phyloP scores from a whole-genome alignment of 108 stramenopile genomes.

The Phaeodactylum tricornutum region DNA sequence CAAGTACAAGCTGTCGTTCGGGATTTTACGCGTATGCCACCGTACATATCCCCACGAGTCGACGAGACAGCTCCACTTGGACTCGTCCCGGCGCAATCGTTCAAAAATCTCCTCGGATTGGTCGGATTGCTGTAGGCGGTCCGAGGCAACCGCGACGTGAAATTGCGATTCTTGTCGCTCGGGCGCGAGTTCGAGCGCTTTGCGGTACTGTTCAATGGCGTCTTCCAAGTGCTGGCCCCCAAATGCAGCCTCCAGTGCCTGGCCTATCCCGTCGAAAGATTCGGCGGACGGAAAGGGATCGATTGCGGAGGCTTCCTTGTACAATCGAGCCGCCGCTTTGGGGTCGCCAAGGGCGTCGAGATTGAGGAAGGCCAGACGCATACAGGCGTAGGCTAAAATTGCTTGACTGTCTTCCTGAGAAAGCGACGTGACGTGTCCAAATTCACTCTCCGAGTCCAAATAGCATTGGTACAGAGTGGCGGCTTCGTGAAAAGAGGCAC shows the following conservation, averaged over 20 bases:
- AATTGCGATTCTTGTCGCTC: slow-evolving; percentile 16
- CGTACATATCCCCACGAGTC: slow-evolving; percentile 86
- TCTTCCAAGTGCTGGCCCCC: slow-evolving; percentile 40
- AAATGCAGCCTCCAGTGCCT: slow-evolving; percentile 44
- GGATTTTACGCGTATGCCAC: slow-evolving; percentile 72
- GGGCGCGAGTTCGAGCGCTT: slow-evolving; percentile 23
- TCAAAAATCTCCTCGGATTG: slow-evolving; percentile 68
- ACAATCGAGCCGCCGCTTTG: slow-evolving; percentile 59
- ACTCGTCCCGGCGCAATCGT: slow-evolving; percentile 46
- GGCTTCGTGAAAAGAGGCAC: slow-evolving; percentile 69
- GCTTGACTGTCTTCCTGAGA: slow-evolving; percentile 19
- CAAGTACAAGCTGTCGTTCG: slow-evolving; percentile 35
- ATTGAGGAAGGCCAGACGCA: slow-evolving; percentile 57
- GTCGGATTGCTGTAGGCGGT: slow-evolving; percentile 55
- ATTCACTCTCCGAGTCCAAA: slow-evolving; percentile 38
- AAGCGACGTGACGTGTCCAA: slow-evolving; percentile 63
- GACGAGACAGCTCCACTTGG: slow-evolving; percentile 41
- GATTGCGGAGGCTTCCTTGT: slow-evolving; percentile 38
- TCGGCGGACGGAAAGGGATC: slow-evolving; percentile 57
- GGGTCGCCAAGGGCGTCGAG: slow-evolving; percentile 74
- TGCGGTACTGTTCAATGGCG: slow-evolving; percentile 56
- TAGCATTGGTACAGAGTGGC: slow-evolving; percentile 82
- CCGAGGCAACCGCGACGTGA: slow-evolving; percentile 69
- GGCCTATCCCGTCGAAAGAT: slow-evolving; percentile 59
- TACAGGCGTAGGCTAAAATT: slow-evolving; percentile 57